Percentiles rank a stretch among this genome's conserved stretches.
Evolutionary conservation across 352 stramenopile species (phyloP).

Genomic region (Pythium volutum): DNA sequence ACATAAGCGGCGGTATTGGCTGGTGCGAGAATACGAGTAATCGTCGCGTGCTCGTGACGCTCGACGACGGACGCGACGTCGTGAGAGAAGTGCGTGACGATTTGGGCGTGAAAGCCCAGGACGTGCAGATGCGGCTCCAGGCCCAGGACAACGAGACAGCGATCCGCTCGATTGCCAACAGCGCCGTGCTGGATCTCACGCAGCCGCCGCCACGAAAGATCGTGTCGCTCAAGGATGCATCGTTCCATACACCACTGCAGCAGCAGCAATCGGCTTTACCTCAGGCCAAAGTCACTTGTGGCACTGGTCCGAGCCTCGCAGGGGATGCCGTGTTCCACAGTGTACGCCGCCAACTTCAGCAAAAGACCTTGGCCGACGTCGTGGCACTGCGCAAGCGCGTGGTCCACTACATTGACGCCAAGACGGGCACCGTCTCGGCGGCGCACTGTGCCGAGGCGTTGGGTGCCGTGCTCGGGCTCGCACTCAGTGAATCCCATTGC

Average conservation of each 20-base stretch:
- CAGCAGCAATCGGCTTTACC: no score
- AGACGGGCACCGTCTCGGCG: conserved; percentile 46
- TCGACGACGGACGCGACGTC: conserved; percentile 42
- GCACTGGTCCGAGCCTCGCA: background rate
- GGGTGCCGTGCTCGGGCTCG: conserved; percentile 33
- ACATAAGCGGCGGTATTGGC: conserved; percentile 52
- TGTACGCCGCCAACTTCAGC: conserved; percentile 43
- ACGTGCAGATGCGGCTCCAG: conserved; percentile 35
- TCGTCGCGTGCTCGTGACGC: conserved; percentile 59
- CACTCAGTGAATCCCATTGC: conserved; percentile 44
- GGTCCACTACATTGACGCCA: conserved; percentile 50
- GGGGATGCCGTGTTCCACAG: conserved; percentile 45
- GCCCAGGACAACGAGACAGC: conserved; percentile 26
- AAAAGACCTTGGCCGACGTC: conserved; percentile 42
- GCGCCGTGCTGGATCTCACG: conserved; percentile 21
- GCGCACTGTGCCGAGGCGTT: conserved; percentile 40
- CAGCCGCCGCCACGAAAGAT: conserved; percentile 33
- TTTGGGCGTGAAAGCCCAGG: conserved; percentile 33
- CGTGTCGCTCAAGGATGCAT: conserved; percentile 57
- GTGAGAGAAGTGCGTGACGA: conserved; percentile 54
- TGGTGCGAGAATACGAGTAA: conserved; percentile 60
- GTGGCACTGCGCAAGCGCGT: conserved; percentile 46
- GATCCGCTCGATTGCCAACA: background rate
- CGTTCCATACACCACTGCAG: conserved; percentile 29
- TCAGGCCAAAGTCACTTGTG: background rate